Evolutionary conservation across 345 rosid species (phyloP), one percentile per base, ranked within the genome.

Genomic region (Ceriops zippeliana): DNA sequence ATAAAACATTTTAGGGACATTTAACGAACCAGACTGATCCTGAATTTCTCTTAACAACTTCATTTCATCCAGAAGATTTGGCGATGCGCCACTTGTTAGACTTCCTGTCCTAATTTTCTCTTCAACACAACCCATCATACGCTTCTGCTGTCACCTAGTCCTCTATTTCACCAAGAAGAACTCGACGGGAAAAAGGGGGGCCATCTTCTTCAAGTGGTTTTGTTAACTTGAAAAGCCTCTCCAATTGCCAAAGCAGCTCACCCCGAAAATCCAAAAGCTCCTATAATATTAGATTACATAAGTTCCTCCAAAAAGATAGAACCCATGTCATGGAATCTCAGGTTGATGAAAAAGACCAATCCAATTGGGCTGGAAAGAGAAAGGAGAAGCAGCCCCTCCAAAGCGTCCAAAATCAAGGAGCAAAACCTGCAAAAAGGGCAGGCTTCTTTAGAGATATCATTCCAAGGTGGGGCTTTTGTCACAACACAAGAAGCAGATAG

Each of bases 1-100:
- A 26, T 46, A 7, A 46, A 6, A 24, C 30, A 47, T 9, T 27
- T 57, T 27, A 64, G 62, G 13, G 54, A 67, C 34, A 28, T 21
- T 42, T 7, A 66, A 79, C 87, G 16, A 75, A 93, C 98, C 99
- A 66, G 99, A 85, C 21, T 90, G 98, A 62, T 90, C 89, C 66
- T 90, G 91, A 80, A 86, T 85, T 79, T 85, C 99, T 63, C 89
- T 96, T 73, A 96, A 74, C 66, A 96, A 69, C 88, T 90, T 96
- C 96, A 92, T 89, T 68, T 96, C 96, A 74, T 96, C 96, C 10
- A 90, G 86, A 70, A 92, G 76, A 75, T 84, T 67, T 61, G 86
- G 74, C 20, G 83, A 83, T 38, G 77, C 66, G 17, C 85, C 82
- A 61, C 49, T 72, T 60, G 62, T 77, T 63, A 83, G 63, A 56